Conservation (phyloP, 345 rosid species). For the Lepidium africanum region DNA sequence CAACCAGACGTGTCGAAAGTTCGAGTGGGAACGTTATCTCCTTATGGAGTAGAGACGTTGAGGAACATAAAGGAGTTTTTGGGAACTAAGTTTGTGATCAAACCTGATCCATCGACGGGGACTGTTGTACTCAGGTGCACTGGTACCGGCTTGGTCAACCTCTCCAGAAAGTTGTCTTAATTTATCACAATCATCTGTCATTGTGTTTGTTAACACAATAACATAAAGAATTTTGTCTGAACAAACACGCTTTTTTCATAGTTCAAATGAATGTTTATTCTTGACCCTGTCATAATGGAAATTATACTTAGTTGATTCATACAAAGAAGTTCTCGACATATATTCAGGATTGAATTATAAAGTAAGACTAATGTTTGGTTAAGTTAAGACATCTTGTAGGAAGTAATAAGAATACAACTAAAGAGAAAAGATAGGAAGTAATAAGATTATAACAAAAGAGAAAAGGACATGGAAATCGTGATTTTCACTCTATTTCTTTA, state of each 20-base stretch:
- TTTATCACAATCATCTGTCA: not conserved
- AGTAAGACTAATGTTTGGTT: not conserved
- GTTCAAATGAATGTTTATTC: not conserved
- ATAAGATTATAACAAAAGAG: not conserved
- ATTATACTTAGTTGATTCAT: not conserved
- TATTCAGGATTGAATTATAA: not conserved
- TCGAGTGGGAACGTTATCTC: slow-evolving; percentile 76
- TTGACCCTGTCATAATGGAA: not conserved
- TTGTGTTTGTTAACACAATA: slow-evolving; percentile 11
- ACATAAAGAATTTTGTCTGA: slow-evolving; percentile 1
- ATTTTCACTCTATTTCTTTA: not conserved
- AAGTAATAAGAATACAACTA: not conserved
- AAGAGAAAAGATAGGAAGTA: not conserved
- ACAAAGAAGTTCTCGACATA: not conserved
- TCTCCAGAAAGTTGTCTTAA: slow-evolving; percentile 65
- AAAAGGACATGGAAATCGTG: not conserved
- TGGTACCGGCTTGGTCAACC: slow-evolving; percentile 75
- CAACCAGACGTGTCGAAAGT: slow-evolving; percentile 74
- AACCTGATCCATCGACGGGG: slow-evolving; percentile 63
- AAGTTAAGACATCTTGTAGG: not conserved
- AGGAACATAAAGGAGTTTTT: slow-evolving; percentile 66
- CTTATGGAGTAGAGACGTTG: slow-evolving; percentile 72
- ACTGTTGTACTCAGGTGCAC: slow-evolving; percentile 67
- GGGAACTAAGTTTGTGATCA: slow-evolving; percentile 52
- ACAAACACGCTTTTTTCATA: not conserved